Conservation (phyloP, 768 basidiomycete genomes). For the Inosperma sp. region DNA sequence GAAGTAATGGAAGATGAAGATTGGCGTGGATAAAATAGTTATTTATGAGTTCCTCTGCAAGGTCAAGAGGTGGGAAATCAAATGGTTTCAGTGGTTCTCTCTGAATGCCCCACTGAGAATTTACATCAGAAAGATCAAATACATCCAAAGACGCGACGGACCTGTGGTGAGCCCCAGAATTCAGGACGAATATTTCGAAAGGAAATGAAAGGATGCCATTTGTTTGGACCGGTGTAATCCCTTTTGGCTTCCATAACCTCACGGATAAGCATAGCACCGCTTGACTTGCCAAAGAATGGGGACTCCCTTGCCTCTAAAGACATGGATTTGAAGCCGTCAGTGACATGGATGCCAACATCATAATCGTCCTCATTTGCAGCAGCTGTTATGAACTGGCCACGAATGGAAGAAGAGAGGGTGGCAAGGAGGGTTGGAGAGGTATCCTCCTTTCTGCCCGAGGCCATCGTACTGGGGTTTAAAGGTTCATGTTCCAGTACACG, state of each 20-base stretch:
- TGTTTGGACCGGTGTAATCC: slow-evolving; percentile 43
- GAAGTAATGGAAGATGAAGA: slow-evolving; percentile 61
- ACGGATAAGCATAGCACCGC: slow-evolving; percentile 49
- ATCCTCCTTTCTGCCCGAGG: slow-evolving; percentile 5
- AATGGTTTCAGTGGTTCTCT: slow-evolving; percentile 28
- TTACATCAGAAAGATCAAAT: not conserved
- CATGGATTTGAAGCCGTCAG: slow-evolving; percentile 34
- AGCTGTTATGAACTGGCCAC: slow-evolving; percentile 23
- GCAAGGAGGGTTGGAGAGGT: slow-evolving; percentile 17
- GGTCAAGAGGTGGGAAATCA: slow-evolving; percentile 46
- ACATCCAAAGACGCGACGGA: slow-evolving; percentile 18
- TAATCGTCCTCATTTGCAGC: slow-evolving; percentile 30
- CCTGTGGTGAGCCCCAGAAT: slow-evolving; percentile 37
- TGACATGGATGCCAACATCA: slow-evolving; percentile 32
- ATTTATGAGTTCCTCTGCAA: slow-evolving; percentile 50
- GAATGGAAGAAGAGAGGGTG: slow-evolving; percentile 33
- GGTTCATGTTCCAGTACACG: slow-evolving; percentile 20
- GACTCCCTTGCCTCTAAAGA: slow-evolving; percentile 33
- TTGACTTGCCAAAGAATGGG: slow-evolving; percentile 54
- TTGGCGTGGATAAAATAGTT: slow-evolving; percentile 62
- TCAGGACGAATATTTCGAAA: slow-evolving; percentile 27
- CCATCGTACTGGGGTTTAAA: slow-evolving; percentile 20
- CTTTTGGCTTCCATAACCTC: slow-evolving; percentile 57
- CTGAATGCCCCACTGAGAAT: slow-evolving; percentile 35
- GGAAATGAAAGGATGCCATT: slow-evolving; percentile 7